Conservation (phyloP, 1,284 basidiomycete species). For the Heterobasidion irregulare region DNA sequence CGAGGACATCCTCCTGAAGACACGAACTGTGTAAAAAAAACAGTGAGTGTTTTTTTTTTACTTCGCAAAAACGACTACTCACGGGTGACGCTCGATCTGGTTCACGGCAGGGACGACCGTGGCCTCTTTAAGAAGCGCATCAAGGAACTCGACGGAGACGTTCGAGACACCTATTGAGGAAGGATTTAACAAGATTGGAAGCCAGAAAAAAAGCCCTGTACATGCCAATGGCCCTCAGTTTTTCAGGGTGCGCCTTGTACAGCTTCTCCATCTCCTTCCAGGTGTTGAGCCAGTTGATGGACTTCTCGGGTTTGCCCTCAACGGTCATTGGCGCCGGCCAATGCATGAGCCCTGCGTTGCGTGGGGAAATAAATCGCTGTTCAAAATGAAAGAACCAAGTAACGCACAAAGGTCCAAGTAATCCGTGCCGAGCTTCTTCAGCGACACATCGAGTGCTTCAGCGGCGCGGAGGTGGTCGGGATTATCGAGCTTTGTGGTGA, state of each 20-base stretch:
- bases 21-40: conserved; percentile 36
- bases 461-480: conserved; percentile 54
- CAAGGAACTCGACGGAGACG: conserved; percentile 54
- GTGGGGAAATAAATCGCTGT: not conserved
- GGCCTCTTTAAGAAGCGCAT: conserved; percentile 48
- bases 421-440: conserved; percentile 59
- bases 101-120: conserved; percentile 73
- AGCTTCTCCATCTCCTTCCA: conserved; percentile 76
- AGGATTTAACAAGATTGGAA: not conserved
- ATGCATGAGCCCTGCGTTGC: conserved; percentile 65
- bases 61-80: conserved; percentile 15
- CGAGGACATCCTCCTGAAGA: conserved; percentile 54
- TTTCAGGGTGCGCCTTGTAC: conserved; percentile 53
- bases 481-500: conserved; percentile 77
- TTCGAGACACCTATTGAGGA: conserved; percentile 53
- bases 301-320: conserved; percentile 38
- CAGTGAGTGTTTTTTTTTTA: not conserved
- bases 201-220: not conserved
- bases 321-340: conserved; percentile 61
- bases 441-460: conserved; percentile 63
- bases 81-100: conserved; percentile 77
- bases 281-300: conserved; percentile 61
- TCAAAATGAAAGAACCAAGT: not conserved
- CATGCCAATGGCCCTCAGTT: conserved; percentile 65
- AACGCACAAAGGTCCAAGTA: conserved; percentile 72